phyloP scores from a whole-genome alignment of 768 basidiomycete species.

The Pluteus cervinus region DNA sequence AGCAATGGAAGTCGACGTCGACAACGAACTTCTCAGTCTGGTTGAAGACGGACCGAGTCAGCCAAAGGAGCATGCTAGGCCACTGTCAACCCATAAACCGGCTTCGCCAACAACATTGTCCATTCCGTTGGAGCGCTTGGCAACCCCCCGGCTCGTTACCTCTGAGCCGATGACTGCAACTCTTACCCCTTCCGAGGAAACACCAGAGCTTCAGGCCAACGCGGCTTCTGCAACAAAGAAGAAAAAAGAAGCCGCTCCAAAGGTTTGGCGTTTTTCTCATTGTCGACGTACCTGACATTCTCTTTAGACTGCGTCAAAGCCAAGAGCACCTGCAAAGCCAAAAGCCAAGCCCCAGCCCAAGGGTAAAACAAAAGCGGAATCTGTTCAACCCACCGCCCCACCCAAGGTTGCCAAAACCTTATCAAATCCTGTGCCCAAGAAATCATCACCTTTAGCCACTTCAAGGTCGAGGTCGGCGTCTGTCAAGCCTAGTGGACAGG shows the following conservation, averaged over 20 bases:
- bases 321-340: slow-evolving; percentile 2
- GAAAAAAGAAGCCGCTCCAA: slow-evolving; percentile 34
- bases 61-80: slow-evolving; percentile 14
- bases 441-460: slow-evolving; percentile 5
- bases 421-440: slow-evolving; percentile 6
- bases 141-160: too few relatives aligned
- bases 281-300: background rate
- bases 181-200: background rate
- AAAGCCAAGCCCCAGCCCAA: slow-evolving; percentile 6
- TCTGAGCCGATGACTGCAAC: too few relatives aligned
- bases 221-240: slow-evolving; percentile 8
- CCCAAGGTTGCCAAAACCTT: slow-evolving; percentile 5
- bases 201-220: background rate
- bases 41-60: slow-evolving; percentile 44
- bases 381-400: slow-evolving; percentile 13
- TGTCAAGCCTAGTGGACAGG: slow-evolving; percentile 49
- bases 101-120: slow-evolving; percentile 61
- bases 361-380: slow-evolving; percentile 4
- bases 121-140: too few relatives aligned
- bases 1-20: slow-evolving; percentile 39
- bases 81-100: slow-evolving; percentile 43
- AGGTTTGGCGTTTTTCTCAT: slow-evolving; percentile 25
- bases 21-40: slow-evolving; percentile 66
- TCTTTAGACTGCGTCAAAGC: background rate
- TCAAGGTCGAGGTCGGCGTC: slow-evolving; percentile 69